These are phyloP conservation scores for Aquilaria yunnanensis DNA, from an alignment of 345 rosid genomes.

Conservation along the genomic window DNA sequence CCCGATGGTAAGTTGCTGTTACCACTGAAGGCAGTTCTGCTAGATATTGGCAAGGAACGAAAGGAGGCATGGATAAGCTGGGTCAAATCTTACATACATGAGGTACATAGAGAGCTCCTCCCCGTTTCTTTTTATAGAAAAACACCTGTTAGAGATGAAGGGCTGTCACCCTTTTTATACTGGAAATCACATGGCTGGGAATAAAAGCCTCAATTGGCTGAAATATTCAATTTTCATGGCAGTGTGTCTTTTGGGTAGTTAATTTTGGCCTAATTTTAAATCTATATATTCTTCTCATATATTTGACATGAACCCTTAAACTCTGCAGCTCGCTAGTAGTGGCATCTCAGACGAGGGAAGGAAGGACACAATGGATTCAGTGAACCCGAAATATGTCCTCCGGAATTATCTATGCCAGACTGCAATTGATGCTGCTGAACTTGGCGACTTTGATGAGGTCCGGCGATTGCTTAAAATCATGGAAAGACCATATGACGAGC, in stretches of 20 bases:
- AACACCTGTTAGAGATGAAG: not conserved
- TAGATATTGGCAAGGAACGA: conserved; percentile 95
- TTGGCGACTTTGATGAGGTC: conserved; percentile 78
- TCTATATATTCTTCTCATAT: not conserved
- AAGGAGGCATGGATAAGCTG: conserved; percentile 91
- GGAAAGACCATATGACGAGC: conserved; percentile 80
- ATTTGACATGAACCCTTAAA: not conserved
- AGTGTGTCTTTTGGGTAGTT: not conserved
- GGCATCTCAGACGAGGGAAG: conserved; percentile 76
- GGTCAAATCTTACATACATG: conserved; percentile 77
- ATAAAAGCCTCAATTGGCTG: no score
- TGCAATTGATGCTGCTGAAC: conserved; percentile 89
- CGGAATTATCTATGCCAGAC: conserved; percentile 94
- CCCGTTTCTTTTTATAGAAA: not conserved
- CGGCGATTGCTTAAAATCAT: conserved; percentile 68
- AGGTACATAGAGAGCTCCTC: conserved; percentile 36
- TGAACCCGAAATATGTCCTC: conserved; percentile 81
- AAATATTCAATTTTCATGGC: not conserved
- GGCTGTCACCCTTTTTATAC: no score
- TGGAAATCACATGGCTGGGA: no score
- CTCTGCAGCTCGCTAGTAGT: conserved; percentile 51
- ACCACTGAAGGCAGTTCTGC: conserved; percentile 77
- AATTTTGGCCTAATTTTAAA: no score
- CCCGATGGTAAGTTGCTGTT: conserved; percentile 58
- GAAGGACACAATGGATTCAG: conserved; percentile 72